Base-by-base conservation (phyloP, 192 early-diverging fungal genomes). In the Polychytrium aggregatum region DNA sequence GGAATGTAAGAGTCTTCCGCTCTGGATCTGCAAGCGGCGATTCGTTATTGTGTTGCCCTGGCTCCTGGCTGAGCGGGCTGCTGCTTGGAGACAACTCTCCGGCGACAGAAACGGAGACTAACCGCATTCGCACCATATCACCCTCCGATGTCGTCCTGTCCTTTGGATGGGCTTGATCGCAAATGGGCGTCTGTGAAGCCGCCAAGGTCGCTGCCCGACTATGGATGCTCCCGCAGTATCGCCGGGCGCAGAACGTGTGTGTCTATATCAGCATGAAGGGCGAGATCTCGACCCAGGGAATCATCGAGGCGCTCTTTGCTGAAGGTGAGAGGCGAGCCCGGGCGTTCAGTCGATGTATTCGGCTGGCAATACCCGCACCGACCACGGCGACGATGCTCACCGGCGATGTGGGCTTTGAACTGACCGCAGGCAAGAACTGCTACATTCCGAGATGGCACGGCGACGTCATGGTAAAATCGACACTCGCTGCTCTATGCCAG, bases 391-490 rank as follows among this genome's bases (percentile, higher is more conserved):
- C 20, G 6, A 41, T 41, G 9, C 6, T 17, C 10, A 29, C 1
- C n/a, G 24, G 20, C 25, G 0, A 11, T 20, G n/a, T 11, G 17
- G 27, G 8, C 13, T 44, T 17, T 8, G 33, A 20, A 49, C 18
- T 16, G n/a, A 16, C 24, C 17, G 24, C 21, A 60, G 58, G 34
- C 0, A 57, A 57, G 35, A 37, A 43, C 5, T 62, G 60, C 40
- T 62, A 50, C 36, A 45, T 62, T 26, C 60, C 60, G 18, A 26
- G 53, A 20, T 62, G 60, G 7, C 34, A 62, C 37, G 60, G 55
- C 5, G 30, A 58, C 24, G 33, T 20, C 25, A 62, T 62, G 60
- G 60, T 62, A 34, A 5, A 35, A 48, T 20, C 20, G 52, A n/a
- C 18, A 11, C 41, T 11, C 2, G 14, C 24, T n/a, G 18, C 16